Percentiles rank a stretch among this genome's conserved stretches.
Evolutionary conservation across 352 stramenopile genomes (phyloP).

Genomic region (Proteromonas lacertae): DNA sequence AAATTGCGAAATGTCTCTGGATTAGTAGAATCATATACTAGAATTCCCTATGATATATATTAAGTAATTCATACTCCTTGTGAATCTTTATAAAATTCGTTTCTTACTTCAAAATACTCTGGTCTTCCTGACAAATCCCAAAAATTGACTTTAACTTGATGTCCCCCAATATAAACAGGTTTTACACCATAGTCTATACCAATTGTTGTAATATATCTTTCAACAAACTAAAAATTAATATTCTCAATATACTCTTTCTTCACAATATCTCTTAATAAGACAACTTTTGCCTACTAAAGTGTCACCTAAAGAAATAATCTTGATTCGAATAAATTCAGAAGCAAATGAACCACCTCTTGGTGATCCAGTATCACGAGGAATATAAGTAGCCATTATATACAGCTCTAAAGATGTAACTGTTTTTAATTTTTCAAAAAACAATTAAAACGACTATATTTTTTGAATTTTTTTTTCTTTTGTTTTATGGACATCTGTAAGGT

Average conservation of each 20-base stretch:
- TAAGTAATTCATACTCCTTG: conserved; percentile 16
- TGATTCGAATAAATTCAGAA: conserved; percentile 18
- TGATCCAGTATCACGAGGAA: too few species aligned
- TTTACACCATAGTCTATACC: conserved; percentile 77
- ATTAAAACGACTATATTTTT: too few species aligned
- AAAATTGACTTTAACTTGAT: conserved; percentile 39
- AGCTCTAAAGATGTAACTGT: too few species aligned
- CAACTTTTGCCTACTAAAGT: conserved; percentile 56
- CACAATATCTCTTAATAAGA: conserved; percentile 73
- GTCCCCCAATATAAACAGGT: conserved; percentile 12
- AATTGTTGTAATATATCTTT: conserved; percentile 74
- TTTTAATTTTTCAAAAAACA: too few species aligned
- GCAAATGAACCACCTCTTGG: too few species aligned
- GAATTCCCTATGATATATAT: conserved; percentile 3
- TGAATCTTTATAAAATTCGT: conserved; percentile 83
- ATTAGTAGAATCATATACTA: conserved; percentile 19
- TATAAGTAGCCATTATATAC: too few species aligned
- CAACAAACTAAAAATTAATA: too few species aligned
- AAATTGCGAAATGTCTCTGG: conserved; percentile 36
- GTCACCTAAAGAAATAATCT: conserved; percentile 63
- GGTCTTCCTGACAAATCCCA: conserved; percentile 53
- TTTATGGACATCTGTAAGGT: too few species aligned
- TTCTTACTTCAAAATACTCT: conserved; percentile 70
- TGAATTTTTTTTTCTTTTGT: too few species aligned
- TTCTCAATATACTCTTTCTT: too few species aligned